Evolutionary conservation across 2,329 filamentous ascomycete species (phyloP).

Genomic region (Cordyceps fumosorosea): DNA sequence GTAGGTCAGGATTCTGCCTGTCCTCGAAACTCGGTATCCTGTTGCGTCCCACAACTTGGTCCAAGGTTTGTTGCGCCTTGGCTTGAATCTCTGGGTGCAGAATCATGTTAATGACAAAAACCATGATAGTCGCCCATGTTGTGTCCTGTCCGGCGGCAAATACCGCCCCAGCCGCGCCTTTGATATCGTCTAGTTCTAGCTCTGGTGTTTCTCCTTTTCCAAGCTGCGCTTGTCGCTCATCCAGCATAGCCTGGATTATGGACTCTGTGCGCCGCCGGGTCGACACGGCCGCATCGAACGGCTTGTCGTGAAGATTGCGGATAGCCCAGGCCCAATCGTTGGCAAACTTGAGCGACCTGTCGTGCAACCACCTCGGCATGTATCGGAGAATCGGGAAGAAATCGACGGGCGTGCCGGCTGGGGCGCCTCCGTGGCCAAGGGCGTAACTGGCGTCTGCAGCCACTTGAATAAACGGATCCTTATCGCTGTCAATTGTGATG

Average conservation of each 20-base stretch:
- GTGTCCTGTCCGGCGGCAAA: conserved; percentile 42
- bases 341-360: conserved; percentile 25
- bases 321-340: conserved; percentile 28
- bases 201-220: conserved; percentile 25
- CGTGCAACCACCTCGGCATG: conserved; percentile 33
- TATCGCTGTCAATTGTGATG: conserved; percentile 28
- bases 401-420: conserved; percentile 35
- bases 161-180: conserved; percentile 42
- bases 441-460: conserved; percentile 26
- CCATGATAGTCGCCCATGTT: conserved; percentile 35
- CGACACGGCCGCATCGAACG: conserved; percentile 31
- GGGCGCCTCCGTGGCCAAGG: conserved; percentile 23
- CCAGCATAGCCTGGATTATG: conserved; percentile 21
- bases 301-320: conserved; percentile 35
- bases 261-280: conserved; percentile 25
- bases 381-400: conserved; percentile 39
- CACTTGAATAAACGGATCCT: conserved; percentile 35
- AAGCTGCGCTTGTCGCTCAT: conserved; percentile 19
- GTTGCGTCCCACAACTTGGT: conserved; percentile 37
- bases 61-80: conserved; percentile 41
- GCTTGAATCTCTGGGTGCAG: conserved; percentile 36
- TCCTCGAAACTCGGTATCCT: conserved; percentile 42
- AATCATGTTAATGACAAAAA: conserved; percentile 40
- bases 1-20: conserved; percentile 27
- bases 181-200: conserved; percentile 37